These are phyloP conservation scores for Diaporthe sp. DNA, from an alignment of 2,329 filamentous ascomycete genomes.

Conservation along the genomic window DNA sequence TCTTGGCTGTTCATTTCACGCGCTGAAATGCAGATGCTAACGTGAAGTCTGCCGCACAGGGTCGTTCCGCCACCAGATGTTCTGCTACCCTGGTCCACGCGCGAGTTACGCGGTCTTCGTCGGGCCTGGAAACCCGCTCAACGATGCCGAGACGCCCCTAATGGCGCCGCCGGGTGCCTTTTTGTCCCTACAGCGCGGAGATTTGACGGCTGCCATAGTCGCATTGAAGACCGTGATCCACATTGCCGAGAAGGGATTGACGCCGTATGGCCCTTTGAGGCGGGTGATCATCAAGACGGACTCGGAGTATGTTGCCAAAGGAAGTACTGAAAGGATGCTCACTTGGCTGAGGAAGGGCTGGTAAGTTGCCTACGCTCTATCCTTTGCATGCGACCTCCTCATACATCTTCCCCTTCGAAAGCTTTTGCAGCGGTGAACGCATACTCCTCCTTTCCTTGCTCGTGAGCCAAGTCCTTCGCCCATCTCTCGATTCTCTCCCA, in stretches of 20 bases:
- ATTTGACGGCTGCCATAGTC: neutral
- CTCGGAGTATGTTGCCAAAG: slow-evolving; percentile 11
- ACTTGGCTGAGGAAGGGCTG: slow-evolving; percentile 8
- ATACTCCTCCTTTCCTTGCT: too few species aligned
- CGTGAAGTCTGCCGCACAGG: neutral
- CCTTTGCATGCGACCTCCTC: fast-evolving
- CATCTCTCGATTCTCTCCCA: neutral
- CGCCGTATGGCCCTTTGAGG: neutral
- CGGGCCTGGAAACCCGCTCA: slow-evolving; percentile 15
- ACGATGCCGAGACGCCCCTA: neutral
- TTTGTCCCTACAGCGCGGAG: neutral
- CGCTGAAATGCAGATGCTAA: neutral
- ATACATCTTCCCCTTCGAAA: too few species aligned
- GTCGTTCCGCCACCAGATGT: slow-evolving; percentile 26
- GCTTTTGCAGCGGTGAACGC: neutral
- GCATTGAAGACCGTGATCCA: neutral
- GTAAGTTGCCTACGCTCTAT: neutral
- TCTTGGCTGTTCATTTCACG: neutral
- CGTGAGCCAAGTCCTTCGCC: neutral
- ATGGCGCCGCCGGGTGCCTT: neutral
- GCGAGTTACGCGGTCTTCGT: slow-evolving; percentile 28
- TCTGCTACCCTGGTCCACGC: slow-evolving; percentile 27
- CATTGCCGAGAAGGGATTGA: neutral
- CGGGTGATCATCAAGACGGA: slow-evolving; percentile 31
- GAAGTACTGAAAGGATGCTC: neutral